These are phyloP conservation scores for Candida coquimbonensis DNA, from an alignment of 805 yeast genomes.

Conservation along the genomic window DNA sequence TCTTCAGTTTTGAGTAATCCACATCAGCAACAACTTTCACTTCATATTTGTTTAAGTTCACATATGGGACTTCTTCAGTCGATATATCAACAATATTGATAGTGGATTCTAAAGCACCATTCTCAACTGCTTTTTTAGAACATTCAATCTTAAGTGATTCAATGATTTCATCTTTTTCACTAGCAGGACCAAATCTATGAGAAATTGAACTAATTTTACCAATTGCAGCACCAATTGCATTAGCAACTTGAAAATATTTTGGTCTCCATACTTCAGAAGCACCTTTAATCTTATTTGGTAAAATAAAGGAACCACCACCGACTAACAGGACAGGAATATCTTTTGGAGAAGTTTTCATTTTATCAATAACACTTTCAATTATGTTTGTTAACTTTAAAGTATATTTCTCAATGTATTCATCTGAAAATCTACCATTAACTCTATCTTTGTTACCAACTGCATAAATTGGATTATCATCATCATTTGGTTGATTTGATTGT, in stretches of 20 bases:
- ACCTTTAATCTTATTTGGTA: constrained; percentile 32
- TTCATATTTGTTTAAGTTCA: constrained; percentile 22
- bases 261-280: constrained; percentile 39
- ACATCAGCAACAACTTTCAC: constrained; percentile 18
- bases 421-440: constrained; percentile 19
- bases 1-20: constrained; percentile 19
- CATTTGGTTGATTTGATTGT: not conserved
- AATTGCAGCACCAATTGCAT: constrained; percentile 44
- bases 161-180: constrained; percentile 13
- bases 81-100: constrained; percentile 19
- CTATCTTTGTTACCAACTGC: constrained; percentile 8
- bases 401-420: constrained; percentile 15
- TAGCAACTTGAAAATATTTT: constrained; percentile 37
- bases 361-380: constrained; percentile 33
- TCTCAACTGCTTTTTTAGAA: constrained; percentile 13
- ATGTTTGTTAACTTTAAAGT: constrained; percentile 2
- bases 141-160: constrained; percentile 19
- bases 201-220: constrained; percentile 3
- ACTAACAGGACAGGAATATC: constrained; percentile 38
- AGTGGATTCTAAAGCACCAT: constrained; percentile 22
- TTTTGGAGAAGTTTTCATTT: constrained; percentile 39
- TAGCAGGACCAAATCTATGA: constrained; percentile 21
- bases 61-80: constrained; percentile 26
- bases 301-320: constrained; percentile 46
- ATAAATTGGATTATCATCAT: constrained; percentile 8